phyloP scores from a whole-genome alignment of 2,329 filamentous ascomycete species.

The Ilyonectria sp. region DNA sequence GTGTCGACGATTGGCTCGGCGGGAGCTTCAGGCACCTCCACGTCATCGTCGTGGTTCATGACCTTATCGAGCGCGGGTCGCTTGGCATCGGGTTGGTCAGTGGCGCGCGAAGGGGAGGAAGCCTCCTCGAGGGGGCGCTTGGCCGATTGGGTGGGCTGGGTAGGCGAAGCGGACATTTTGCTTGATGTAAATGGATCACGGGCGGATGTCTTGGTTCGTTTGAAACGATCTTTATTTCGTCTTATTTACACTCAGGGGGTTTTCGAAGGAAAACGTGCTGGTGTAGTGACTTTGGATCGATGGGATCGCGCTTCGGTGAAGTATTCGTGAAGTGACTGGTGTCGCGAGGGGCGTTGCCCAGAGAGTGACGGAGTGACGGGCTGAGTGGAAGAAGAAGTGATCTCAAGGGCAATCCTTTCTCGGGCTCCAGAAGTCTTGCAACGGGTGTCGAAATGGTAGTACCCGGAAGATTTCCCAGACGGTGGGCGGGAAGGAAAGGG shows the following conservation, averaged over 20 bases:
- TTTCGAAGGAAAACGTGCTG: constrained; percentile 96
- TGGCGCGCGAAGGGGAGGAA: constrained; percentile 91
- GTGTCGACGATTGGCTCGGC: constrained; percentile 54
- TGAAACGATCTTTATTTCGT: constrained; percentile 57
- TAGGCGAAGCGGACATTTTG: constrained; percentile 82
- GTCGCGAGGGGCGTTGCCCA: constrained; percentile 54
- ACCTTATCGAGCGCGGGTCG: constrained; percentile 96
- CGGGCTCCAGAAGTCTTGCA: constrained; percentile 52
- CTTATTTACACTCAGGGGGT: constrained; percentile 88
- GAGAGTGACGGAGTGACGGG: constrained; percentile 51
- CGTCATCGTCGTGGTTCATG: constrained; percentile 76
- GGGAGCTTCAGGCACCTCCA: constrained; percentile 58
- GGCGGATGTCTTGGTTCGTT: constrained; percentile 44
- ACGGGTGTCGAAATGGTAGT: constrained; percentile 43
- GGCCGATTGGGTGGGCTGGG: constrained; percentile 76
- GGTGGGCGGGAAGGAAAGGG: constrained; percentile 51
- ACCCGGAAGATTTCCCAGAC: constrained; percentile 49
- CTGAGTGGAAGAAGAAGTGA: constrained; percentile 48
- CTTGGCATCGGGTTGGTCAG: constrained; percentile 97
- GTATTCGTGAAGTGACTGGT: constrained; percentile 58
- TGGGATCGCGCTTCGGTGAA: constrained; percentile 60
- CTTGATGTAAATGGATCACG: constrained; percentile 46
- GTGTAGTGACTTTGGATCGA: constrained; percentile 73
- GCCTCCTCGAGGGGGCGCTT: constrained; percentile 98
- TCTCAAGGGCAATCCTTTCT: constrained; percentile 49